Conservation (phyloP, 2,329 filamentous ascomycete genomes). For the Penicillium occitanis region DNA sequence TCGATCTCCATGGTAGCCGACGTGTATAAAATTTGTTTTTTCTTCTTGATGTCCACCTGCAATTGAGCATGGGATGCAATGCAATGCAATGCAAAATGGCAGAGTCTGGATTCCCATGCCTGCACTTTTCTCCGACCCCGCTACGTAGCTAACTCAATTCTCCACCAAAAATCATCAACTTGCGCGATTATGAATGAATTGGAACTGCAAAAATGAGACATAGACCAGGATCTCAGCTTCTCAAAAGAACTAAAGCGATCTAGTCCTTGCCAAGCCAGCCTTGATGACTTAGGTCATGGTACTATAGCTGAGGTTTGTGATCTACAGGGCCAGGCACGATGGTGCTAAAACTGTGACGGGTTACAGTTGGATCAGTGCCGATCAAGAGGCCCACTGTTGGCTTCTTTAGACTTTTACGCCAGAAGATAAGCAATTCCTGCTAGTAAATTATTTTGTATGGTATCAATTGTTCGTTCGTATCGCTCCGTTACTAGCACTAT, state of each 20-base stretch:
- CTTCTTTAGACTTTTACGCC: background rate
- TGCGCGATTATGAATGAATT: background rate
- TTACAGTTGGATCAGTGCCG: slow-evolving; percentile 3
- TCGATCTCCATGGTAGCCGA: background rate
- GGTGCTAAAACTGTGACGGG: slow-evolving; percentile 4
- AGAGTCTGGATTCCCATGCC: background rate
- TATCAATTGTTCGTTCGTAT: background rate
- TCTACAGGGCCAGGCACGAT: slow-evolving; percentile 12
- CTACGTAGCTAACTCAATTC: background rate
- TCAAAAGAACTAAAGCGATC: background rate
- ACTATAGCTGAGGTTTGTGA: slow-evolving; percentile 8
- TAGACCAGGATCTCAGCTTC: background rate
- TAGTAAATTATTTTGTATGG: background rate
- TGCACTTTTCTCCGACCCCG: slow-evolving; percentile 1
- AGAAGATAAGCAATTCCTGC: slow-evolving; percentile 4
- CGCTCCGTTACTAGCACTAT: background rate
- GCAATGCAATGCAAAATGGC: slow-evolving; percentile 5
- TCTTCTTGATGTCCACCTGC: background rate
- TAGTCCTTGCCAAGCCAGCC: slow-evolving; percentile 7
- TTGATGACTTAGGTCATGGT: background rate
- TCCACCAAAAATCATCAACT: background rate
- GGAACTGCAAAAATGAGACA: background rate
- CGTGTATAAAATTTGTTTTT: background rate
- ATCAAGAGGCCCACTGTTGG: background rate
- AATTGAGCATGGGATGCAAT: slow-evolving; percentile 8